phyloP scores from a whole-genome alignment of 768 basidiomycete species.

The Boletus huronensis region DNA sequence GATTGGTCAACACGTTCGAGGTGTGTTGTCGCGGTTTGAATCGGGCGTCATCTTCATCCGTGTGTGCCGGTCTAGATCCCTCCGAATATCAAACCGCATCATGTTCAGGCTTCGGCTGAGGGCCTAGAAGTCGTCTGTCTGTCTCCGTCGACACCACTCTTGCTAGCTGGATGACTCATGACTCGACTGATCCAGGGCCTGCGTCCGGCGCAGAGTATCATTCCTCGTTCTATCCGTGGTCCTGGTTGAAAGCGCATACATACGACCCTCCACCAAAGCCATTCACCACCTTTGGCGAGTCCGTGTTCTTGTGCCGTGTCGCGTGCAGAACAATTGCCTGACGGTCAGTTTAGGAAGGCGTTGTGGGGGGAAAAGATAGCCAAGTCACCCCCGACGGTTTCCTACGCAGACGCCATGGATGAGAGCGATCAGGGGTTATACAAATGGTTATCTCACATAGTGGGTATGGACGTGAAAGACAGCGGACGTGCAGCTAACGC shows the following conservation, averaged over 20 bases:
- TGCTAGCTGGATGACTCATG: neutral
- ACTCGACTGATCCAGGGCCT: constrained; percentile 19
- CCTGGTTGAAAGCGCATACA: constrained; percentile 73
- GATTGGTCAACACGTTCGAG: constrained; percentile 82
- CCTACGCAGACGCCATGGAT: constrained; percentile 71
- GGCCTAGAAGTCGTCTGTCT: constrained; percentile 77
- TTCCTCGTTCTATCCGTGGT: constrained; percentile 83
- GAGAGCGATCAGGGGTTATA: constrained; percentile 62
- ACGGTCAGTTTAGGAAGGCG: constrained; percentile 45
- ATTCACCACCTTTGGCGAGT: constrained; percentile 39
- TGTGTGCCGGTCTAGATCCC: constrained; percentile 57
- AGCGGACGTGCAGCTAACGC: neutral
- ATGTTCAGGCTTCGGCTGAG: constrained; percentile 50
- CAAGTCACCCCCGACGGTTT: constrained; percentile 68
- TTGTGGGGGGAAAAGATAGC: constrained; percentile 81
- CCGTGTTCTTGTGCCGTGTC: constrained; percentile 19
- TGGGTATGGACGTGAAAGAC: constrained; percentile 35
- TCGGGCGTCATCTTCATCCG: neutral
- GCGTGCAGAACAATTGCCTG: neutral
- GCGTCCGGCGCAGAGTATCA: constrained; percentile 46
- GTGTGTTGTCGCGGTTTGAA: constrained; percentile 36
- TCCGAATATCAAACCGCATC: constrained; percentile 59
- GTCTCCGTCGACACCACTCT: constrained; percentile 21
- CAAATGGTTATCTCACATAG: constrained; percentile 79
- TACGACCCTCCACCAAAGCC: constrained; percentile 65